These are phyloP conservation scores for Mucor saturninus DNA, from an alignment of 371 early-diverging fungal genomes.

Conservation along the genomic window DNA sequence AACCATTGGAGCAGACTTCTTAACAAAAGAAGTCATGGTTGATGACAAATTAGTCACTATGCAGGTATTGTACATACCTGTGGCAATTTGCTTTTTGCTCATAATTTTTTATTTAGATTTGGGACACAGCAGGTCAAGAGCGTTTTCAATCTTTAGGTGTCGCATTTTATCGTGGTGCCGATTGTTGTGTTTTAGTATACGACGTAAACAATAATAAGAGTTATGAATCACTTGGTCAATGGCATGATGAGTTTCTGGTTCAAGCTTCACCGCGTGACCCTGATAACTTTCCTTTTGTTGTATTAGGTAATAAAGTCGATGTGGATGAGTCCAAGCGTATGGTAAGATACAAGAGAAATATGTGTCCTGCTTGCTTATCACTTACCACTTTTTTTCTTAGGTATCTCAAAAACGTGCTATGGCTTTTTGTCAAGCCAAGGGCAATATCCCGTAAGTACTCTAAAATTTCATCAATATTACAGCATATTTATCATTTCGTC, in stretches of 20 bases:
- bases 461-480: slow-evolving; percentile 17
- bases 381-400: slow-evolving; percentile 35
- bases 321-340: slow-evolving; percentile 90
- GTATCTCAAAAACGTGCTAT: slow-evolving; percentile 92
- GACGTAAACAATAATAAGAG: slow-evolving; percentile 94
- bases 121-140: slow-evolving; percentile 97
- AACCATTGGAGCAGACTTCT: slow-evolving; percentile 99
- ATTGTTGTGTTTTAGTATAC: slow-evolving; percentile 97
- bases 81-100: not conserved
- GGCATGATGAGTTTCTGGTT: slow-evolving; percentile 96
- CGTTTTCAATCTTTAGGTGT: slow-evolving; percentile 98
- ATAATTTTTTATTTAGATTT: slow-evolving; percentile 57
- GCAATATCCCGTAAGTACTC: slow-evolving; percentile 76
- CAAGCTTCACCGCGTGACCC: slow-evolving; percentile 92
- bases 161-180: slow-evolving; percentile 97
- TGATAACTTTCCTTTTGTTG: slow-evolving; percentile 96
- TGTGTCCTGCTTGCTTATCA: not conserved
- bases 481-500: slow-evolving; percentile 2
- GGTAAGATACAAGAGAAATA: slow-evolving; percentile 48
- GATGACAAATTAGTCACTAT: slow-evolving; percentile 85
- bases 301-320: slow-evolving; percentile 98
- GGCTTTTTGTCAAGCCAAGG: slow-evolving; percentile 95
- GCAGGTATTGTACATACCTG: slow-evolving; percentile 65
- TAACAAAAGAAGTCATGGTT: slow-evolving; percentile 95
- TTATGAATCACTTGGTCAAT: slow-evolving; percentile 92